Evolutionary conservation across 225 moss, liverwort and hornwort species (phyloP), one percentile per base, ranked within the genome.

Genomic region (Asterella californica): DNA sequence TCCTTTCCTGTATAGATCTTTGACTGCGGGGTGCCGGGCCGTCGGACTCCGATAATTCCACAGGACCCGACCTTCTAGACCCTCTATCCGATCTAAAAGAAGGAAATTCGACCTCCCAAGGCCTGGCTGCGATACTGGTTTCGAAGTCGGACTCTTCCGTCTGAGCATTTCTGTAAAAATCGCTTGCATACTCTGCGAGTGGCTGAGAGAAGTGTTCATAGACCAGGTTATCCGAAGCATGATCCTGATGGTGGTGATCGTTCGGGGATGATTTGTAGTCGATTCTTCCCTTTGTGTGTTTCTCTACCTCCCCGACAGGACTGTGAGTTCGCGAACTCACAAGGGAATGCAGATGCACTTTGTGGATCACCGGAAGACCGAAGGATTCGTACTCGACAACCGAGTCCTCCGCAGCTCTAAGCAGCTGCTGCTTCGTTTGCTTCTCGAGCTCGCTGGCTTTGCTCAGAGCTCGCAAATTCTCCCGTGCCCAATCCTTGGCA

Each of bases 71-170:
- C 37, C 73, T 17, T 19, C 83, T 74, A n/a, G 33, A 74, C 11
- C 76, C 83, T 59, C 76, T 83, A 70, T 87, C 81, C 49, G 87
- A 87, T 37, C 84, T 67, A 61, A 82, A 82, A 10, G 87, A 82
- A 0, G 79, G 84, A 30, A 82, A 83, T 76, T 87, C 82, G 6
- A 81, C 64, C 34, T 82, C 87, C 87, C 82, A 82, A 15, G 77
- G 65, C 67, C 46, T 82, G 30, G 53, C 79, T 36, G 68, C 49
- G 25, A 15, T 9, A 37, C 32, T 75, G 47, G 76, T 80, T 21
- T 78, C 72, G 21, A 74, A 74, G 48, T 72, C 87, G 19, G 80
- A 61, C 76, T 84, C 83, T 17, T 77, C 81, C 53, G 79, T 29
- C 45, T 80, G 77, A 6, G 53, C 69, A 45, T 78, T 74, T 30